Evolutionary conservation across 148 eudicot species (phyloP).

Genomic region (Cornus kousa): DNA sequence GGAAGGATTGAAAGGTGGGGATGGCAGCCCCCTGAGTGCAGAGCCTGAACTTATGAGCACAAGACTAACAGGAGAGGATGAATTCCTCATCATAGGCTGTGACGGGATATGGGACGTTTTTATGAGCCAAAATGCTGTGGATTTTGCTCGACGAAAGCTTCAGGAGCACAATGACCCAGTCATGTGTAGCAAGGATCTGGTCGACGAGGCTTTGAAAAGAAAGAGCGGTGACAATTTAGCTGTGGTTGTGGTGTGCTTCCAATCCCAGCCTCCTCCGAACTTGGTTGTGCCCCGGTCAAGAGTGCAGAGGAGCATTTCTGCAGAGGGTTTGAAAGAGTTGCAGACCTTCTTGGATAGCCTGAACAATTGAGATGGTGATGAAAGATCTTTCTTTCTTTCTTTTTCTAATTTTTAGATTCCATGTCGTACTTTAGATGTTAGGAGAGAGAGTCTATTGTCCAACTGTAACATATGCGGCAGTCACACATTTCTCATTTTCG

Average conservation of each 20-base stretch:
- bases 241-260: constrained; percentile 81
- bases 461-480: constrained; percentile 56
- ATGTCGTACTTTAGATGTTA: constrained; percentile 16
- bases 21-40: constrained; percentile 70
- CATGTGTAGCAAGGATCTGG: constrained; percentile 73
- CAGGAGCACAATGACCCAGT: constrained; percentile 86
- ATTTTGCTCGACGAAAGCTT: constrained; percentile 81
- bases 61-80: constrained; percentile 73
- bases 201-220: constrained; percentile 80
- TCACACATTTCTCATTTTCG: constrained; percentile 6
- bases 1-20: constrained; percentile 57
- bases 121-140: constrained; percentile 87
- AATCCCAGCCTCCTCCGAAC: constrained; percentile 65
- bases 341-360: constrained; percentile 76
- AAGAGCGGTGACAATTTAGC: constrained; percentile 81
- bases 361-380: constrained; percentile 43
- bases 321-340: constrained; percentile 83
- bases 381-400: constrained; percentile 2
- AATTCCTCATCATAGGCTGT: constrained; percentile 84
- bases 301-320: constrained; percentile 84
- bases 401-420: not conserved
- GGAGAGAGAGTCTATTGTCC: constrained; percentile 37
- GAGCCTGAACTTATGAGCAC: constrained; percentile 80
- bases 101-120: constrained; percentile 96
- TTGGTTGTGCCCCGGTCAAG: constrained; percentile 56